A percentile compares a stretch with the other conserved stretches of the same genome.
phyloP scores from a whole-genome alignment of 768 basidiomycete species.

The Russula vinacea region DNA sequence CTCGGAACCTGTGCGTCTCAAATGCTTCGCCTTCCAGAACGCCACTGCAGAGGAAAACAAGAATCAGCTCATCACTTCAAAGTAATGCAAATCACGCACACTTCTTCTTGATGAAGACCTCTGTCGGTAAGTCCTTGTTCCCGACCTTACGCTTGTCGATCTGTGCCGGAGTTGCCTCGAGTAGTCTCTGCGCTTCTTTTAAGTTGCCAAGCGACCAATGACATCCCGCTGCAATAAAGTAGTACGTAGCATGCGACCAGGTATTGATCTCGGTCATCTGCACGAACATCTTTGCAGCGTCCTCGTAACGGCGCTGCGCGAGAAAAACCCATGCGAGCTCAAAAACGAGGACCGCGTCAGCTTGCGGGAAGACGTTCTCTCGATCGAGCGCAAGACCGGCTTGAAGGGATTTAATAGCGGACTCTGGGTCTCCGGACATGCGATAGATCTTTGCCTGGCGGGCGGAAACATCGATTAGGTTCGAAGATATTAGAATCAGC shows the following conservation, averaged over 20 bases:
- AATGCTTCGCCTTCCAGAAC: slow-evolving; percentile 71
- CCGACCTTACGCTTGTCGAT: slow-evolving; percentile 59
- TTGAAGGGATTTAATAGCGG: slow-evolving; percentile 60
- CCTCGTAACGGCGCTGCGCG: slow-evolving; percentile 58
- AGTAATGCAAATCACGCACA: slow-evolving; percentile 41
- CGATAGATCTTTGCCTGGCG: slow-evolving; percentile 69
- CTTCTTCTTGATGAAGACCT: slow-evolving; percentile 75
- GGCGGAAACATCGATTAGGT: background rate
- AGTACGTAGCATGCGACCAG: slow-evolving; percentile 77
- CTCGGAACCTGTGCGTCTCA: slow-evolving; percentile 50
- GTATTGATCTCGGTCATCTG: slow-evolving; percentile 62
- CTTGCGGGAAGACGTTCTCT: slow-evolving; percentile 60
- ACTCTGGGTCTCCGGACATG: slow-evolving; percentile 63
- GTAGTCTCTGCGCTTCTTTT: slow-evolving; percentile 56
- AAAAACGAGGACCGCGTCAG: slow-evolving; percentile 68
- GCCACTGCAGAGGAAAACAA: slow-evolving; percentile 46
- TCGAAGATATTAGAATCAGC: background rate
- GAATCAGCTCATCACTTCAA: background rate
- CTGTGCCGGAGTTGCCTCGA: slow-evolving; percentile 59
- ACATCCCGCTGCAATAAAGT: slow-evolving; percentile 76
- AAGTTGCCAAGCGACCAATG: slow-evolving; percentile 54
- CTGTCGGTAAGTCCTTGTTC: slow-evolving; percentile 70
- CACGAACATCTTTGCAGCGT: slow-evolving; percentile 65
- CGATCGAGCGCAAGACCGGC: slow-evolving; percentile 55
- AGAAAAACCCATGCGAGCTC: slow-evolving; percentile 78